Evolutionary conservation across 2,329 filamentous ascomycete species (phyloP), one percentile per base, ranked within the genome.

Genomic region (Hypocrella siamensis): DNA sequence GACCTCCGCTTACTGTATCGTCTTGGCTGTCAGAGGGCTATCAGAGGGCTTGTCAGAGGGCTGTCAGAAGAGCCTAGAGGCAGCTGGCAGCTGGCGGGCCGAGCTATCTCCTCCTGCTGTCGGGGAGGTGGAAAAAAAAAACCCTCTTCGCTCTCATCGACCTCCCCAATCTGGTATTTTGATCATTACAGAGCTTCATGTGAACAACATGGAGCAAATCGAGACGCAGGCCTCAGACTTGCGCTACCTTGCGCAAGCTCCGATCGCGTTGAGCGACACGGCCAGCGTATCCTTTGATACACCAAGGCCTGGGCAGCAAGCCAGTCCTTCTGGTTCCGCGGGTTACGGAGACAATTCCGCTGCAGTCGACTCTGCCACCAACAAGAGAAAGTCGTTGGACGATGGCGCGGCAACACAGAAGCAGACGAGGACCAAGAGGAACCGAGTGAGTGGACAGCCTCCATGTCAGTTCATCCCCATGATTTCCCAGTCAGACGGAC

Each of bases 381-480:
- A 39, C 40, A 56, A 53, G 48, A 50, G 49, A 33, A 56, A 57
- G 48, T 53, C 52, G 12, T 47, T 57, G 8, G 59, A 61, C 24
- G 63, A 64, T 25, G 59, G 53, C 11, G 41, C 14, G 11, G 6
- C 15, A 17, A 16, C 27, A 16, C 66, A 65, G 48, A 68, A 64
- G 48, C 64, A 67, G 52, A 68, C 69, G 49, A 54, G 69, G 42
- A 72, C 66, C 48, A 75, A 74, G 47, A 62, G 70, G 36, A 75
- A 74, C 40, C 54, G 70, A 46, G 65, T 70, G 42, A 53, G 63
- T 62, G 25, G 8, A 12, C 21, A 24, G 21, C 12, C 8, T 12
- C 12, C 21, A n/a, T n/a, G n/a, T n/a, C n/a, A n/a, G n/a, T n/a
- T n/a, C n/a, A n/a, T n/a, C n/a, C n/a, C n/a, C n/a, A n/a, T n/a